phyloP scores from a whole-genome alignment of 305 asterid genomes.

The Euphrasia arctica region DNA sequence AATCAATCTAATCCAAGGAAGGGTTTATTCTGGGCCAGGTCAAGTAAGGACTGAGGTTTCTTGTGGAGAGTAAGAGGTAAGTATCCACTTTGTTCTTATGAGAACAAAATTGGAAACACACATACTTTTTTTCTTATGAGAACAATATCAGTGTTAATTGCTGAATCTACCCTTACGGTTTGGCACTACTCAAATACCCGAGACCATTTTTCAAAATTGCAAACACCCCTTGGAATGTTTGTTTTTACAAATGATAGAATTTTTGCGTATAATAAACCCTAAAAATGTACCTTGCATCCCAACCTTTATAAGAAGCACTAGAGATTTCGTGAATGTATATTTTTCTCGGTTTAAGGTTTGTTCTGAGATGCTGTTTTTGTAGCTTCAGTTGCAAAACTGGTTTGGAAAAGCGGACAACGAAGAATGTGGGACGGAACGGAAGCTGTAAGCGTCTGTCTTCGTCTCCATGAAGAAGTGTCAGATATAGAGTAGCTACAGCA shows the following conservation, averaged over 20 bases:
- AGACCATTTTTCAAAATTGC: neutral
- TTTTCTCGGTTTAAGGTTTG: neutral
- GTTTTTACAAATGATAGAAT: neutral
- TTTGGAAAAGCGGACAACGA: constrained; percentile 22
- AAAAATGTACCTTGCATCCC: neutral
- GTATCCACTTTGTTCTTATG: constrained; percentile 17
- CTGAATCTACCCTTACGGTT: too few species aligned
- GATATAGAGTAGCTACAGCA: constrained; percentile 50
- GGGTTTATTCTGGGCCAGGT: constrained; percentile 82
- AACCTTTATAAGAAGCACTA: neutral
- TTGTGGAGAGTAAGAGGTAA: constrained; percentile 32
- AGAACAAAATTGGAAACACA: neutral
- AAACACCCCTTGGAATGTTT: neutral
- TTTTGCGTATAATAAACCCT: neutral
- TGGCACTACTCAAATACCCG: too few species aligned
- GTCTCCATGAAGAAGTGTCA: constrained; percentile 25
- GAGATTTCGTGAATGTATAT: neutral
- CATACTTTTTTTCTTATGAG: neutral
- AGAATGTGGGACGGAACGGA: constrained; percentile 22
- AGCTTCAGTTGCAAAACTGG: constrained; percentile 15
- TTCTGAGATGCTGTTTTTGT: constrained; percentile 16
- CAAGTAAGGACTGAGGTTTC: constrained; percentile 47
- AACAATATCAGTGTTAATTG: too few species aligned
- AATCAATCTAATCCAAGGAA: constrained; percentile 49
- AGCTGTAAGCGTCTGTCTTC: constrained; percentile 20